Percentiles rank a stretch among this genome's conserved stretches.
phyloP scores from a whole-genome alignment of 2,329 filamentous ascomycete species.

The Thyridium curvatum region DNA sequence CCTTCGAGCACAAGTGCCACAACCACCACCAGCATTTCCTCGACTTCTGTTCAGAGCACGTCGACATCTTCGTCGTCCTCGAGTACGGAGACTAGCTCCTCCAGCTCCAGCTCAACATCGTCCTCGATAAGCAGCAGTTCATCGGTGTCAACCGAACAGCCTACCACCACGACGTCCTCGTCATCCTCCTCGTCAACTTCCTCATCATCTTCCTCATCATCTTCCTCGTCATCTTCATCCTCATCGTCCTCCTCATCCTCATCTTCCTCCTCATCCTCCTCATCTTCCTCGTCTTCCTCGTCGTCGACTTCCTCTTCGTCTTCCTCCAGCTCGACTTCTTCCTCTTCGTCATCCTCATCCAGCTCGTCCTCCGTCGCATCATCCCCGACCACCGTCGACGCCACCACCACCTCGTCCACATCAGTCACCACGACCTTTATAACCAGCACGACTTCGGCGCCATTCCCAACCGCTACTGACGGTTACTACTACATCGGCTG shows the following conservation, averaged over 20 bases:
- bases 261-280: conserved; percentile 1
- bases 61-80: conserved; percentile 1
- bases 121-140: conserved; percentile 1
- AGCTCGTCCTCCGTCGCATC: neutral
- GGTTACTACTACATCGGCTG: conserved; percentile 17
- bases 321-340: neutral
- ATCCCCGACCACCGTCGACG: neutral
- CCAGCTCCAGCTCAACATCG: neutral
- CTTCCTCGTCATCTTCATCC: neutral
- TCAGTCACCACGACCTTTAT: conserved; percentile 2
- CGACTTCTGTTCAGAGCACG: neutral
- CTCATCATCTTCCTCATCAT: neutral
- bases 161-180: neutral
- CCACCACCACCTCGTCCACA: neutral
- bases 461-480: conserved; percentile 2
- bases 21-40: conserved; percentile 1
- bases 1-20: neutral
- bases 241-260: neutral
- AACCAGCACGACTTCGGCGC: neutral
- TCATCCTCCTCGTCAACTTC: conserved; percentile 1
- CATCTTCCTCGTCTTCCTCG: conserved; percentile 1
- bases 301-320: neutral
- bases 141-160: neutral
- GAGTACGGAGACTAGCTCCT: conserved; percentile 1
- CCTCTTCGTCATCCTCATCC: neutral